Conservation (phyloP, 768 basidiomycete genomes). For the Russula sp. region DNA sequence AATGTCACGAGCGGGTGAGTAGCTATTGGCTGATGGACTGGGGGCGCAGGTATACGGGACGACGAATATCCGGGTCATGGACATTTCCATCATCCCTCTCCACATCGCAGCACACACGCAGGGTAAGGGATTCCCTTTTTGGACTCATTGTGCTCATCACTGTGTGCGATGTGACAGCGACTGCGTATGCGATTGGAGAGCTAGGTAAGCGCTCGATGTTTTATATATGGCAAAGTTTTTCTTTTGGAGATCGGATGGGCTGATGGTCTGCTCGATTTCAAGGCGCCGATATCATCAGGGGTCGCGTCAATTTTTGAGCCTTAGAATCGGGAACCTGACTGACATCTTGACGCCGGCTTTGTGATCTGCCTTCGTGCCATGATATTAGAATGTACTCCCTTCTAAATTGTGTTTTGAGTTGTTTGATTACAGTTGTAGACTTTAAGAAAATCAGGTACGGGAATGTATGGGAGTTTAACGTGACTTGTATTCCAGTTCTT, state of each 20-base stretch:
- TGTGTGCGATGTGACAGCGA: background rate
- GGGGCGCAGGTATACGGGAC: conserved; percentile 25
- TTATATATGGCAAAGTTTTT: too few species aligned
- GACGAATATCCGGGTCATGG: conserved; percentile 28
- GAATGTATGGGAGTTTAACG: too few species aligned
- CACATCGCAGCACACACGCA: conserved; percentile 24
- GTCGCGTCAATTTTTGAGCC: conserved; percentile 7
- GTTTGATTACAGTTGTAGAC: too few species aligned
- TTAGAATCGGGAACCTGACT: background rate
- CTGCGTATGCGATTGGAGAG: conserved; percentile 18
- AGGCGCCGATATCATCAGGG: conserved; percentile 19
- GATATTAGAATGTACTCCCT: background rate
- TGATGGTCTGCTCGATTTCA: background rate
- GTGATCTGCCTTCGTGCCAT: background rate
- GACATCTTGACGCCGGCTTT: background rate
- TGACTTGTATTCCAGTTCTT: too few species aligned
- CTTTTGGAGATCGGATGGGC: background rate
- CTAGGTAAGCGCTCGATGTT: conserved; percentile 1
- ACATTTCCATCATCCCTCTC: conserved; percentile 28
- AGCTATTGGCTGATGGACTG: background rate
- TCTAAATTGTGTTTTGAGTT: too few species aligned
- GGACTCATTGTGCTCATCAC: background rate
- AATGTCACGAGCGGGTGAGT: background rate
- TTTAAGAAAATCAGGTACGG: background rate
- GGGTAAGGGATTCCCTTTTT: background rate